Base-by-base conservation (phyloP, 2,329 filamentous ascomycete genomes). In the Dactylellina drechsleri region DNA sequence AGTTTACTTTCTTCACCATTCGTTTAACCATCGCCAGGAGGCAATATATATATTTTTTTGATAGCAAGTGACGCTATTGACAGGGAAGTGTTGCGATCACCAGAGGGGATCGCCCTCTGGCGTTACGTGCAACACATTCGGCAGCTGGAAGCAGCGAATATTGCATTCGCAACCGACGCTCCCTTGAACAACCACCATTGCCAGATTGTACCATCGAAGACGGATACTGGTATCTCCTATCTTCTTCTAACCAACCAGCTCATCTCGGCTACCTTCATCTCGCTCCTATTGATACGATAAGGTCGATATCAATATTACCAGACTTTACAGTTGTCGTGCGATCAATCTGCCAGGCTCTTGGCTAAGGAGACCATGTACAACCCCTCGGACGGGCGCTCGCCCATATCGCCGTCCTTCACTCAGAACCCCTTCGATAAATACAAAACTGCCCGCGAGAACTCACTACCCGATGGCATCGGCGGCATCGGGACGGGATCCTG, bases 391-490 rank as follows among this genome's bases (percentile, higher is more conserved):
- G 71, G 68, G 52, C 71, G 71, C n/a, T 68, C 71, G 4, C 71
- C 71, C 13, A 56, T 75, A 12, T 68, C 71, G 36, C 71, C 71
- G 4, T 75, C 71, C 6, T 75, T 75, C 58, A 75, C 71, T 10
- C 4, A 58, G 10, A 75, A 75, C 20, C 71, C 71, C 8, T 75
- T 75, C 53, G 71, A 75, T 54, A 75, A 68, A 18, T 75, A 75
- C 71, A 75, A 75, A 53, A 64, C 64, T 13, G 71, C 71, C 57
- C 57, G 71, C 2, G 57, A 66, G 50, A 53, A 59, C 43, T 58
- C 50, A 28, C 71, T 75, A 49, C 71, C 71, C 1, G 71, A 67
- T 41, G 71, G 71, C 26, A 68, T 67, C 43, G 60, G 66, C 40
- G 71, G 71, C 47, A 75, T 75, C 58, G 71, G 71, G 13, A 53